Evolutionary conservation across 2,329 filamentous ascomycete genomes (phyloP), one percentile per base, ranked within the genome.

Genomic region (Diplocarpon rosae): DNA sequence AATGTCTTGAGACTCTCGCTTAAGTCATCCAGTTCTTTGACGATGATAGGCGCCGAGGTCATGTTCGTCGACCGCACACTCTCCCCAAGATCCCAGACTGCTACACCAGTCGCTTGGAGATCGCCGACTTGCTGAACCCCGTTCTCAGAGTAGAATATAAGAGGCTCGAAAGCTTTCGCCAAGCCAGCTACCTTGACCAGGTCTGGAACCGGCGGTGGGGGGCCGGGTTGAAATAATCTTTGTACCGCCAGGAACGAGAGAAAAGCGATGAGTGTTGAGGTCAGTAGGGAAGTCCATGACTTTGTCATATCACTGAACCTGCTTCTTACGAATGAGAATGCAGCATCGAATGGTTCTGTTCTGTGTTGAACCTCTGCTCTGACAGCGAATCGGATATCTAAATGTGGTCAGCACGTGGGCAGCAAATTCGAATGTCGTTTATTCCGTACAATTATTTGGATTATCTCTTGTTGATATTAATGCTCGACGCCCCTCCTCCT

Each of bases 101-200:
- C 90, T 28, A 94, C 82, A 35, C 88, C 86, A 0, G 89, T 95
- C 43, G 92, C 87, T 63, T 94, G 88, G 39, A 96, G 69, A 52
- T 93, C 86, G 46, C 83, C 80, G 33, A 95, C 87, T 59, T 95
- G 88, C 31, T 80, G 76, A 35, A 88, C 80, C 8, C 88, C 88
- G 60, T 89, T 84, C 59, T 95, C 88, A 0, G 88, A 94, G 61
- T 93, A 95, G 67, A 92, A 92, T 50, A 96, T 93, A 36, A 95
- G 73, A 5, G 90, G 90, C 63, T 95, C 90, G 59, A 95, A 94
- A 9, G 87, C 87, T 56, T 86, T 86, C 39, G 89, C 89, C 52
- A 96, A 77, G 41, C 83, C 81, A 3, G 89, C 89, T 17, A 95
- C 83, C 62, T 94, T 95, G 60, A 95, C 83, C 13, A 96, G 72